Base-by-base conservation (phyloP, 2,329 filamentous ascomycete species). In the Ceratocystis albifundus region DNA sequence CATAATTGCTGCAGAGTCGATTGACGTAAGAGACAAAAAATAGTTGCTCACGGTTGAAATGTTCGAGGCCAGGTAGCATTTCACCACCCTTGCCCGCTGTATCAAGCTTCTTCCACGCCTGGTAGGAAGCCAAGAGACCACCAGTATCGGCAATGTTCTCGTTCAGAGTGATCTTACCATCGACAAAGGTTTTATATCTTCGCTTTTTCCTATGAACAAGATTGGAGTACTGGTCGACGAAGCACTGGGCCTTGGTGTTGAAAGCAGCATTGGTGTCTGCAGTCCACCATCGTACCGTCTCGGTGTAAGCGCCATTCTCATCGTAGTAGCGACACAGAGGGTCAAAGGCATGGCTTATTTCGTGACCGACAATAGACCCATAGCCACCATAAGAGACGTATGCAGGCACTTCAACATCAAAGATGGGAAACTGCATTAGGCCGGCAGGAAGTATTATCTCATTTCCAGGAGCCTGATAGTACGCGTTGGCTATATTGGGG, bases 81-180 rank as follows among this genome's bases (percentile, higher is more conserved):
- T 78, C 71, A 67, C 81, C 80, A 0, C 81, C 77, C n/a, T 77
- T 78, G 32, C 48, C 25, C 25, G 36, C 46, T 79, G 76, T 73
- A 41, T 83, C 80, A 10, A 80, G 79, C 69, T 80, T 81, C 72
- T 84, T 81, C 86, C 87, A 90, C 0, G 86, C 85, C 28, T 80
- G 77, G 71, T 83, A 89, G 0, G 85, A 79, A 0, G 85, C 82
- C 6, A 80, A 78, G 0, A 89, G 72, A 15, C 87, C 87, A 17
- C 86, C 86, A 0, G 86, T 84, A 72, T 89, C 87, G 1, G 86
- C 86, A 71, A 89, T 86, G 71, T 89, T 89, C 75, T 89, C 87
- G 22, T 82, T 84, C 1, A 88, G 75, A 0, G 86, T 89, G 15
- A 84, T 76, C 28, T 76, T 76, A 8, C 86, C 87, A 67, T 87